A percentile compares a stretch with the other conserved stretches of the same genome.
Conservation (phyloP, 768 basidiomycete species). For the Sarcodon sp. region DNA sequence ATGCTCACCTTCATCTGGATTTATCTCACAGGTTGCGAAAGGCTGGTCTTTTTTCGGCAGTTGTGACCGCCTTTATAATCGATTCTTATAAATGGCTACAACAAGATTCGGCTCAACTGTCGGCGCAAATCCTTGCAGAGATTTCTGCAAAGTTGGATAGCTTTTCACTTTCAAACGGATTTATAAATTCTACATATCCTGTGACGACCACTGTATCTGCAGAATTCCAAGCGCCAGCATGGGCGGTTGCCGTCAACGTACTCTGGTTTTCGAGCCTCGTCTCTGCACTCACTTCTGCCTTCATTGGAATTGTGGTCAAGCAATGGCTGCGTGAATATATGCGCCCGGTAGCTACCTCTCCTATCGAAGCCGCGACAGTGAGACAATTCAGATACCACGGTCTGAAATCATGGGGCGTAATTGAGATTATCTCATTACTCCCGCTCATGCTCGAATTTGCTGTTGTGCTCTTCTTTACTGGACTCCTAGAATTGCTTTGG, state of each 20-base stretch:
- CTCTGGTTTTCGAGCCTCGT: constrained; percentile 11
- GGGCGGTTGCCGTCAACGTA: constrained; percentile 6
- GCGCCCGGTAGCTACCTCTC: background rate
- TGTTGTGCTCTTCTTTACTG: constrained; percentile 9
- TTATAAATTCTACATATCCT: background rate
- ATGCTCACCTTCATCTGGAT: background rate
- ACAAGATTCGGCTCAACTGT: constrained; percentile 5
- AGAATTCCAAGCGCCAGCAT: background rate
- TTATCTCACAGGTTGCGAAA: background rate
- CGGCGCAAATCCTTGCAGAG: constrained; percentile 4
- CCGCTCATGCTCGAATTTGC: constrained; percentile 7
- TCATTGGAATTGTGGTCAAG: constrained; percentile 10
- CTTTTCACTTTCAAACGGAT: background rate
- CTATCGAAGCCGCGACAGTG: background rate
- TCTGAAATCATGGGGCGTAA: constrained; percentile 3
- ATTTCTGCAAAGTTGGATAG: constrained; percentile 8
- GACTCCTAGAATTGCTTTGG: constrained; percentile 11
- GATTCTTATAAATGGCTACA: constrained; percentile 8
- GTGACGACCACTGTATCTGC: background rate
- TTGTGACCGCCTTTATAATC: constrained; percentile 10
- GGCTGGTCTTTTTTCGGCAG: constrained; percentile 11
- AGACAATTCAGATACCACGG: constrained; percentile 3
- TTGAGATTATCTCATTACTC: constrained; percentile 2
- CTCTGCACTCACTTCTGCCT: constrained; percentile 7
- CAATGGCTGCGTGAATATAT: constrained; percentile 9